A percentile compares a stretch with the other conserved stretches of the same genome.
Conservation (phyloP, 257 asterid genomes). For the Solanum etuberosum region DNA sequence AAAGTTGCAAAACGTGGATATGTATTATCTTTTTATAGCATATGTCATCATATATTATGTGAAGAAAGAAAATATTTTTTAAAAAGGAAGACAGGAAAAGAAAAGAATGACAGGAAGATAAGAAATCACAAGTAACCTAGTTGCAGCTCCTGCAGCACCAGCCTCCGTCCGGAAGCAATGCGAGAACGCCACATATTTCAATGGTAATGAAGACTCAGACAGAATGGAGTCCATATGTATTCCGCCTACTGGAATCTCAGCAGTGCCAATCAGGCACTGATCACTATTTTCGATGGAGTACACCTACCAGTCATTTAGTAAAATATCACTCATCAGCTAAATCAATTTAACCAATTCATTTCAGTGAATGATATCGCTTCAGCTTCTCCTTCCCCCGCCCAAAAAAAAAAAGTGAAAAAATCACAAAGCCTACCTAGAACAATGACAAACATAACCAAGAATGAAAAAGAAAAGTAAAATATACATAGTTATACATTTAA, state of each 20-base stretch:
- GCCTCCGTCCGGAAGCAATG: constrained; percentile 99
- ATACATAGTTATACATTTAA: not conserved
- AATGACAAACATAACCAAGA: not conserved
- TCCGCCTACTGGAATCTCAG: constrained; percentile 97
- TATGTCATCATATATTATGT: not conserved
- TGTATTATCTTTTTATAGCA: not conserved
- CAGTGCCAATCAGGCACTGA: constrained; percentile 96
- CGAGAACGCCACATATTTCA: constrained; percentile 85
- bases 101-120: not conserved
- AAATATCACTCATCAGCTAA: not conserved
- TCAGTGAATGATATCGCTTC: not conserved
- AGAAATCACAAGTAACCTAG: constrained; percentile 39
- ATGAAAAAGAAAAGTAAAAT: not conserved
- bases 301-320: constrained; percentile 40
- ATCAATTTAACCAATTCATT: not conserved
- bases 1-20: not conserved
- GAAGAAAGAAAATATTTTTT: not conserved
- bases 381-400: not conserved
- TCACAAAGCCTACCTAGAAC: not conserved
- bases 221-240: constrained; percentile 95
- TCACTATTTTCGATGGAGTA: constrained; percentile 89
- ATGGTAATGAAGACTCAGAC: constrained; percentile 61
- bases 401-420: not conserved
- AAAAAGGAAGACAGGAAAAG: not conserved
- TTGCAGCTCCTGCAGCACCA: constrained; percentile 94